These are phyloP conservation scores for Kockiozyma suomiensis DNA, from an alignment of 805 yeast genomes.

Conservation along the genomic window DNA sequence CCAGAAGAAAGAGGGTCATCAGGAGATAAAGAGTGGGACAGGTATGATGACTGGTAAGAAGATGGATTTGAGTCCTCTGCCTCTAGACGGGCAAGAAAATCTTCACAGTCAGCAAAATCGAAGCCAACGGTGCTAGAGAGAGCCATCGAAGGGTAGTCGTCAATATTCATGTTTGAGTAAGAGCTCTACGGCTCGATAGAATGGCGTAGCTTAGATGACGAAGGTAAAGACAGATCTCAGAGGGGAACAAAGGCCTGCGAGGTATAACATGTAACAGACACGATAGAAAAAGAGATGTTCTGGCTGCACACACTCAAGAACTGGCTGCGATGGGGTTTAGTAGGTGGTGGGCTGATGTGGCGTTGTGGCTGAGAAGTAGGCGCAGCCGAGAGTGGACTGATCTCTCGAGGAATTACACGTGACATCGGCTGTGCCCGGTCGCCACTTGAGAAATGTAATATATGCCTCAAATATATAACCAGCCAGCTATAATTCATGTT, in stretches of 20 bases:
- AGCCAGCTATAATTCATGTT: too few species aligned
- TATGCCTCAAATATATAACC: too few species aligned
- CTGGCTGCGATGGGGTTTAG: not conserved
- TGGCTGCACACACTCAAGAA: not conserved
- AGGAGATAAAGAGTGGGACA: slow-evolving; percentile 25
- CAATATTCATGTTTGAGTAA: slow-evolving; percentile 12
- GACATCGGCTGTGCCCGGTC: not conserved
- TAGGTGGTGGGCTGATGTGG: not conserved
- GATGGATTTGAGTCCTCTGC: slow-evolving; percentile 26
- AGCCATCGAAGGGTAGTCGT: slow-evolving; percentile 14
- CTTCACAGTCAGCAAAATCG: slow-evolving; percentile 37
- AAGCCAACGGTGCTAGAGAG: slow-evolving; percentile 21
- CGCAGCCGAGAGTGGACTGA: slow-evolving; percentile 3
- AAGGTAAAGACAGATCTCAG: not conserved
- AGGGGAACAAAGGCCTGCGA: not conserved
- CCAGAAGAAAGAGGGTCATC: slow-evolving; percentile 28
- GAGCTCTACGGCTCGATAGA: not conserved
- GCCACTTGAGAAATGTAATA: too few species aligned
- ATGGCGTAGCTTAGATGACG: not conserved
- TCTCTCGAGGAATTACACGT: not conserved
- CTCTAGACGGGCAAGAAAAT: slow-evolving; percentile 36
- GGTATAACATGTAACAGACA: not conserved
- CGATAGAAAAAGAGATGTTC: not conserved
- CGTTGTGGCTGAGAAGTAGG: not conserved
- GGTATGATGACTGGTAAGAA: slow-evolving; percentile 23